These are phyloP conservation scores for Leccinum boreale DNA, from an alignment of 768 basidiomycete genomes.

Conservation along the genomic window DNA sequence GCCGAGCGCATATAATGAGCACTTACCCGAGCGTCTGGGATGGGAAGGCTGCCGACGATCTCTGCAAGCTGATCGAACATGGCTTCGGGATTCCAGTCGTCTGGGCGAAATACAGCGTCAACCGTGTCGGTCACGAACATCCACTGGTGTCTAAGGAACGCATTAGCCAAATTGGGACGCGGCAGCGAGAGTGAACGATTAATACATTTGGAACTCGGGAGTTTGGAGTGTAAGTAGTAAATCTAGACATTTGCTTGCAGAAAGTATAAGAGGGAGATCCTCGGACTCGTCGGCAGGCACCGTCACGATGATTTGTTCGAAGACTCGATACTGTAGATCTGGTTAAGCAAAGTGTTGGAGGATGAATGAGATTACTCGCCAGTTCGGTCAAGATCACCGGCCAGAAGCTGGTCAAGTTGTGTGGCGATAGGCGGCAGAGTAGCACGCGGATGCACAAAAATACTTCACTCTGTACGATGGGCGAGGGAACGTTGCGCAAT, in stretches of 20 bases:
- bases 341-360: neutral
- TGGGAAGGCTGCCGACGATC: conserved; percentile 67
- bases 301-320: conserved; percentile 73
- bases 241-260: conserved; percentile 93
- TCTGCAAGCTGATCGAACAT: conserved; percentile 91
- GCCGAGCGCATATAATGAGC: neutral
- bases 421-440: conserved; percentile 84
- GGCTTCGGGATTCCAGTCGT: conserved; percentile 78
- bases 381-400: conserved; percentile 92
- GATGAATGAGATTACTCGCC: conserved; percentile 39
- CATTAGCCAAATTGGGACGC: conserved; percentile 3
- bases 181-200: neutral
- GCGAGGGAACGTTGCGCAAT: conserved; percentile 71
- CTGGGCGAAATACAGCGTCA: conserved; percentile 87
- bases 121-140: conserved; percentile 98
- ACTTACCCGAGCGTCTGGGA: conserved; percentile 32
- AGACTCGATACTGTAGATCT: conserved; percentile 73
- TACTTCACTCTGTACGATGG: conserved; percentile 89
- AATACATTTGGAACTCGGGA: conserved; percentile 95
- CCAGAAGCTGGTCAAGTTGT: conserved; percentile 95
- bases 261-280: conserved; percentile 74
- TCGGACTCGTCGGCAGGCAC: conserved; percentile 83
- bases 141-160: conserved; percentile 80
- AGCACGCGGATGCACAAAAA: conserved; percentile 91
- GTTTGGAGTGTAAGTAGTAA: conserved; percentile 90